Evolutionary conservation across 2,329 filamentous ascomycete genomes (phyloP).

Genomic region (Hortaea werneckii): DNA sequence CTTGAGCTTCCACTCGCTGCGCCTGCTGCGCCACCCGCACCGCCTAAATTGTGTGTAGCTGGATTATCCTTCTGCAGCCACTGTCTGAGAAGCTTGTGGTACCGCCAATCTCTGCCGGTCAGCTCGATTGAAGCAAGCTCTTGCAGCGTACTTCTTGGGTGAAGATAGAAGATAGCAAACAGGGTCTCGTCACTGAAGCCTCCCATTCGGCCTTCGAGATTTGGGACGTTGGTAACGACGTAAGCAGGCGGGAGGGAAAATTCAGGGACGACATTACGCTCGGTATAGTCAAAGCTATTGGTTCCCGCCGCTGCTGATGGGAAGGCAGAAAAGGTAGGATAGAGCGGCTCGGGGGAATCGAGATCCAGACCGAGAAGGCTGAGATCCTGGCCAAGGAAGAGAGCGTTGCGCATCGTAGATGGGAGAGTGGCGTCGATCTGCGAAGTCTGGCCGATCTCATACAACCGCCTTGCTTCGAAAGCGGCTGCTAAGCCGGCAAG

Average conservation of each 20-base stretch:
- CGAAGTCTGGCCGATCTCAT: conserved; percentile 12
- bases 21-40: conserved; percentile 7
- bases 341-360: conserved; percentile 43
- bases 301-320: conserved; percentile 31
- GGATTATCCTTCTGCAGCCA: conserved; percentile 46
- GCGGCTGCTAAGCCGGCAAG: conserved; percentile 49
- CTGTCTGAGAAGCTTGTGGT: conserved; percentile 43
- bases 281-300: conserved; percentile 24
- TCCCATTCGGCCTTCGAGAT: conserved; percentile 35
- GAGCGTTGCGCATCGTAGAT: conserved; percentile 18
- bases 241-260: conserved; percentile 55
- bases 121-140: conserved; percentile 56
- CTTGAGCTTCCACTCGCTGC: conserved; percentile 22
- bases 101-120: conserved; percentile 43
- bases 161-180: conserved; percentile 61
- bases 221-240: conserved; percentile 55
- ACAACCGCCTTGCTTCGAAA: conserved; percentile 23
- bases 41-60: neutral
- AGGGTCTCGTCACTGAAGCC: conserved; percentile 46
- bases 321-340: conserved; percentile 56
- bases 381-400: conserved; percentile 54
- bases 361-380: conserved; percentile 55
- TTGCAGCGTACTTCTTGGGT: conserved; percentile 55
- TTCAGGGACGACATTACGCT: conserved; percentile 51
- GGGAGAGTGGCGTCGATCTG: conserved; percentile 22